Percentiles rank a stretch among this genome's conserved stretches.
Conservation (phyloP, 805 yeast species). For the Yamadazyma laniorum region DNA sequence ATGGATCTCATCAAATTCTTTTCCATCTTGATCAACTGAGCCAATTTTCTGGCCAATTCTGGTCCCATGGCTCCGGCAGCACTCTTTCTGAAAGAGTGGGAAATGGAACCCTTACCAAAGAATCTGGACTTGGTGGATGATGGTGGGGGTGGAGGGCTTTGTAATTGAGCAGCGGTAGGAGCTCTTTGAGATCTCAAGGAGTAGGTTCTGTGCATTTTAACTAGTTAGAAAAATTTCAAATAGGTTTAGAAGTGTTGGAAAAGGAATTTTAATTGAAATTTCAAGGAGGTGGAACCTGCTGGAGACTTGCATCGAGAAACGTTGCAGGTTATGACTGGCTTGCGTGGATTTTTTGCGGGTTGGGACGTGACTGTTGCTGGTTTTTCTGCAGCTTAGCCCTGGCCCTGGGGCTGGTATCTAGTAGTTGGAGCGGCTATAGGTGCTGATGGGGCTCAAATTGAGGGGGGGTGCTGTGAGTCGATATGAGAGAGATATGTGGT, state of each 20-base stretch:
- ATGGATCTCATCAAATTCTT: constrained; percentile 92
- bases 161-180: constrained; percentile 79
- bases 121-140: constrained; percentile 70
- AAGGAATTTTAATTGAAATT: constrained; percentile 4
- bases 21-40: constrained; percentile 92
- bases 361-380: too few relatives aligned
- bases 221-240: neutral
- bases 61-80: constrained; percentile 95
- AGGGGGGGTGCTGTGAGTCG: too few relatives aligned
- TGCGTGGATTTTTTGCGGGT: too few relatives aligned
- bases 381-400: too few relatives aligned
- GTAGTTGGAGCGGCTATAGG: too few relatives aligned
- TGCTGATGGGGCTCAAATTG: too few relatives aligned
- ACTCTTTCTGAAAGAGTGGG: constrained; percentile 69
- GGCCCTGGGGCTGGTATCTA: too few relatives aligned
- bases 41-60: constrained; percentile 86
- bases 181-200: constrained; percentile 77
- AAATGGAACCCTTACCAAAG: constrained; percentile 72
- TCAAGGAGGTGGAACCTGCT: constrained; percentile 2
- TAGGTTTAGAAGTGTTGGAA: neutral
- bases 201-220: constrained; percentile 75
- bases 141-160: constrained; percentile 79
- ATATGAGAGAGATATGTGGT: too few relatives aligned
- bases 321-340: too few relatives aligned
- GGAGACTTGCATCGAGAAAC: too few relatives aligned